These are phyloP conservation scores for Umbelopsis ramanniana DNA, from an alignment of 192 early-diverging fungal genomes.

Conservation along the genomic window DNA sequence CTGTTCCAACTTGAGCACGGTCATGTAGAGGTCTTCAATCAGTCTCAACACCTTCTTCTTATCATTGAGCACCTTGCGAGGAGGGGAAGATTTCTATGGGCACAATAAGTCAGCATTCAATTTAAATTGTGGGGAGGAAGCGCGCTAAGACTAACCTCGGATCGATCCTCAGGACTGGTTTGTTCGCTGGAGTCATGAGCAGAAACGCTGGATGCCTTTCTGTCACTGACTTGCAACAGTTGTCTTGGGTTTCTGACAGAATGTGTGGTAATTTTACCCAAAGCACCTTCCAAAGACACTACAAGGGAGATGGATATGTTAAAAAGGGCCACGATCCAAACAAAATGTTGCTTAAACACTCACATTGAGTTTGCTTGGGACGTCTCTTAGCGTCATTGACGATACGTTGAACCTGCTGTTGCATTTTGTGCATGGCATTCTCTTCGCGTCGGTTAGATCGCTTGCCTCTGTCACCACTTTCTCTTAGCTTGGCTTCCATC, in stretches of 20 bases:
- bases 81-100: conserved; percentile 29
- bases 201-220: conserved; percentile 37
- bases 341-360: not conserved
- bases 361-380: conserved; percentile 82
- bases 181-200: conserved; percentile 36
- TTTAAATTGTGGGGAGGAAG: not conserved
- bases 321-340: not conserved
- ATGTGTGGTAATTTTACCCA: conserved; percentile 92
- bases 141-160: not conserved
- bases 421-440: conserved; percentile 74
- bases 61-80: conserved; percentile 58
- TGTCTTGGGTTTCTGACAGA: conserved; percentile 92
- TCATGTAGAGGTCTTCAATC: conserved; percentile 82
- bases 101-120: not conserved
- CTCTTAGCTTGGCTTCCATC: conserved; percentile 25
- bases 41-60: conserved; percentile 60
- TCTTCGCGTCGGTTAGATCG: conserved; percentile 54
- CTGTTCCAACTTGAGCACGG: conserved; percentile 83
- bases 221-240: conserved; percentile 67
- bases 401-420: conserved; percentile 95
- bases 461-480: conserved; percentile 31
- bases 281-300: conserved; percentile 91
- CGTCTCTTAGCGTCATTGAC: conserved; percentile 90
- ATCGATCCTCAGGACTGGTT: not conserved
- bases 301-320: conserved; percentile 11